Conservation (phyloP, 2,329 filamentous ascomycete species). For the Volutella citrinella region DNA sequence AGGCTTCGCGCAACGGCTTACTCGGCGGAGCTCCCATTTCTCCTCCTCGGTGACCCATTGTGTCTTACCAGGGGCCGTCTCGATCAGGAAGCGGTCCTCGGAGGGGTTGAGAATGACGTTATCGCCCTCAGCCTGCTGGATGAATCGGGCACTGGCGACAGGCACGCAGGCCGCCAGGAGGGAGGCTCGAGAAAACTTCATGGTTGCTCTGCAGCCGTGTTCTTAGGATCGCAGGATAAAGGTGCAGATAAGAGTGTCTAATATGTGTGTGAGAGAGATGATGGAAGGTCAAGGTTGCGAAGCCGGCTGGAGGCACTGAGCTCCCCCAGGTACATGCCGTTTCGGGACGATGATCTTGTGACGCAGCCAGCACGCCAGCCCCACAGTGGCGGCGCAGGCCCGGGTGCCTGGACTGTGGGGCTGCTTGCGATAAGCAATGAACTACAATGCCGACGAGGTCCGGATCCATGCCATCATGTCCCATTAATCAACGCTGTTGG, state of each 20-base stretch:
- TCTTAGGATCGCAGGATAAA: constrained; percentile 3
- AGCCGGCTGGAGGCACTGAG: background rate
- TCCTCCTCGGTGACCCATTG: constrained; percentile 89
- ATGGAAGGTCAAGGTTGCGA: background rate
- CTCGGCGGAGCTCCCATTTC: constrained; percentile 87
- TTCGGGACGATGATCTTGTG: background rate
- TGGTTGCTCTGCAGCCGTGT: constrained; percentile 24
- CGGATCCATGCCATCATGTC: too few relatives aligned
- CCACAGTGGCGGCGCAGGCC: background rate
- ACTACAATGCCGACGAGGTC: too few relatives aligned
- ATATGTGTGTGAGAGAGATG: too few relatives aligned
- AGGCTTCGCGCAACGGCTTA: too few relatives aligned
- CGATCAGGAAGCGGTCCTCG: constrained; percentile 64
- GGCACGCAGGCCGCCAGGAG: constrained; percentile 55
- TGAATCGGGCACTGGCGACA: constrained; percentile 52
- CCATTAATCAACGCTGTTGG: too few relatives aligned
- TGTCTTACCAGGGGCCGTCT: constrained; percentile 79
- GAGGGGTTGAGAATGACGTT: constrained; percentile 46
- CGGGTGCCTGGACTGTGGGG: too few relatives aligned
- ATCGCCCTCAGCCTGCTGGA: constrained; percentile 50
- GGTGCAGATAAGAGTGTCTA: background rate
- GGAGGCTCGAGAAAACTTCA: constrained; percentile 54
- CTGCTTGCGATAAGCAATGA: too few relatives aligned
- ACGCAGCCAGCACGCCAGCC: background rate
- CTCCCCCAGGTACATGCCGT: background rate